A percentile compares a stretch with the other conserved stretches of the same genome.
phyloP scores from a whole-genome alignment of 352 stramenopile species.

The Halophytophthora polymorphica region DNA sequence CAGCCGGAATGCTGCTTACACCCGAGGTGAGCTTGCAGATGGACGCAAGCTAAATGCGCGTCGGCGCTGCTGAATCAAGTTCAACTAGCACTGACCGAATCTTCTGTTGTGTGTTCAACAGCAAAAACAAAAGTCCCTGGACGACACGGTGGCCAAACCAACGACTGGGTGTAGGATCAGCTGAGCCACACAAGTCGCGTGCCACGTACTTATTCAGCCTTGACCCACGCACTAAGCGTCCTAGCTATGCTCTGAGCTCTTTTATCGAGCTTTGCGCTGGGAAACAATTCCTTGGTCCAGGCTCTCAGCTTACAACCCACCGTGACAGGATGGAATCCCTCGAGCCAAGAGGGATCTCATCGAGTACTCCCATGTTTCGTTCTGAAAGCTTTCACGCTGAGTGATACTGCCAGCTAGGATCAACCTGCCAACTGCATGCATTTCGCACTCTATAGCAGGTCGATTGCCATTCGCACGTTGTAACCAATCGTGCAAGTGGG shows the following conservation, averaged over 20 bases:
- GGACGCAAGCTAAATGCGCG: neutral
- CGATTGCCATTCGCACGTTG: too few relatives aligned
- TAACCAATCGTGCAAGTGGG: too few relatives aligned
- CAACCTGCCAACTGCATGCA: too few relatives aligned
- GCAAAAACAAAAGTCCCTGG: conserved; percentile 16
- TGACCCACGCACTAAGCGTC: conserved; percentile 1
- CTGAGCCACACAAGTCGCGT: conserved; percentile 1
- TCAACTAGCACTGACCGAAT: conserved; percentile 7
- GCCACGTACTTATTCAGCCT: neutral
- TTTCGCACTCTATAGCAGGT: too few relatives aligned
- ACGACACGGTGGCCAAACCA: conserved; percentile 11
- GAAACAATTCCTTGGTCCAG: neutral
- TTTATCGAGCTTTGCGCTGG: conserved; percentile 8
- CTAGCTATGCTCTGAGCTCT: conserved; percentile 3
- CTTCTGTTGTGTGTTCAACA: too few relatives aligned
- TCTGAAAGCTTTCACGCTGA: too few relatives aligned
- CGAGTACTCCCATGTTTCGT: too few relatives aligned
- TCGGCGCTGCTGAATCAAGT: neutral
- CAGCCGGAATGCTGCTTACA: conserved; percentile 14
- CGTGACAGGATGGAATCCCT: too few relatives aligned
- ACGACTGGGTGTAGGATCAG: conserved; percentile 23
- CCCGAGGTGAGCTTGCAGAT: conserved; percentile 11
- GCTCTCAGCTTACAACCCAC: too few relatives aligned
- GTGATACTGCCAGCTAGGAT: too few relatives aligned
- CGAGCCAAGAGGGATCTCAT: too few relatives aligned